Evolutionary conservation across 2,329 filamentous ascomycete species (phyloP).

Genomic region (Myriangium duriaei): DNA sequence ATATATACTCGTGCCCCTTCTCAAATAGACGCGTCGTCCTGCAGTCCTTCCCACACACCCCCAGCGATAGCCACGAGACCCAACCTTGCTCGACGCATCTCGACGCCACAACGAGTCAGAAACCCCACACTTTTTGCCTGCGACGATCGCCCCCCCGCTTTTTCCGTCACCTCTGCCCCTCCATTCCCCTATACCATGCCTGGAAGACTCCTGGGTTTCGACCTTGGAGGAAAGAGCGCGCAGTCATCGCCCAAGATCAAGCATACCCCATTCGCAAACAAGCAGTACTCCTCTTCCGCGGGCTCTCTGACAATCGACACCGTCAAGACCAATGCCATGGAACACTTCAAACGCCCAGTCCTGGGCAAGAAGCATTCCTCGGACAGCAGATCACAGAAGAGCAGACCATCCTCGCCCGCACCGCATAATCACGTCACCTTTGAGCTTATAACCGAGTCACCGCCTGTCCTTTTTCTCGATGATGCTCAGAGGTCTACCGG

Average conservation of each 20-base stretch:
- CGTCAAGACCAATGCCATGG: slow-evolving; percentile 19
- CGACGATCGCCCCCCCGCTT: neutral
- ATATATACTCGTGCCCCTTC: neutral
- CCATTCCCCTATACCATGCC: slow-evolving; percentile 18
- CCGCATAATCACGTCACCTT: slow-evolving; percentile 37
- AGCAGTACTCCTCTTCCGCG: slow-evolving; percentile 11
- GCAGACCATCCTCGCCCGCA: slow-evolving; percentile 9
- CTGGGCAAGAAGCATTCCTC: slow-evolving; percentile 14
- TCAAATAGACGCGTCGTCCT: neutral
- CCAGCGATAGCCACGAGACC: neutral
- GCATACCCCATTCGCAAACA: slow-evolving; percentile 12
- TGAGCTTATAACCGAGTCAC: slow-evolving; percentile 63
- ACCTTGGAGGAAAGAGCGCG: slow-evolving; percentile 15
- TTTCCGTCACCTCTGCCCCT: neutral
- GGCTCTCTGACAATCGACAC: slow-evolving; percentile 8
- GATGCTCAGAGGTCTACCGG: slow-evolving; percentile 62
- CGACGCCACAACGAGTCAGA: neutral
- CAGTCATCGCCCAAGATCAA: slow-evolving; percentile 12
- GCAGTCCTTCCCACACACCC: neutral
- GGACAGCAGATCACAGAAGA: slow-evolving; percentile 17
- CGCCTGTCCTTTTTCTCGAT: slow-evolving; percentile 75
- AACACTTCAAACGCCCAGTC: slow-evolving; percentile 23
- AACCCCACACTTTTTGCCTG: neutral
- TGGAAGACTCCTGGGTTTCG: slow-evolving; percentile 21
- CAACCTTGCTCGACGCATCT: neutral